These are phyloP conservation scores for Verticillium klebahnii DNA, from an alignment of 2,329 filamentous ascomycete genomes.

Conservation along the genomic window DNA sequence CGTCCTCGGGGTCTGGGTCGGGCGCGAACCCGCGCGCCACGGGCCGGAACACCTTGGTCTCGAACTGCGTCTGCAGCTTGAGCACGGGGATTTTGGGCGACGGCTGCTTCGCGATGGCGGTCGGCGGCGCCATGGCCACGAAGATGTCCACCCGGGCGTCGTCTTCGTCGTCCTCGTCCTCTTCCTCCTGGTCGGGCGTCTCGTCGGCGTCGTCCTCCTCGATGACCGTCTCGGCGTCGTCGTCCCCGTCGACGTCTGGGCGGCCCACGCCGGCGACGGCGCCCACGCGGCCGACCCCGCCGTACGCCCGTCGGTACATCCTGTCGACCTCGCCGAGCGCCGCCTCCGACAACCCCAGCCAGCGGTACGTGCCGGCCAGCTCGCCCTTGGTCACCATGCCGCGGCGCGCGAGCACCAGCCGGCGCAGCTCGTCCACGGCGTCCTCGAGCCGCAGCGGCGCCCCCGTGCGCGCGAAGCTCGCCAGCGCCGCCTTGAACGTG, in stretches of 20 bases:
- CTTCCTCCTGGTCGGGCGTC: conserved; percentile 2
- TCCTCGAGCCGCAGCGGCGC: conserved; percentile 47
- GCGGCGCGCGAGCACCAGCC: conserved; percentile 51
- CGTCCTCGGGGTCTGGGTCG: conserved; percentile 17
- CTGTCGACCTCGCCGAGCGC: conserved; percentile 50
- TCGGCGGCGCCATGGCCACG: conserved; percentile 4
- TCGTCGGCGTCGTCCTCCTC: neutral
- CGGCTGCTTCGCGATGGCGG: conserved; percentile 10
- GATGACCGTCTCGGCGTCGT: conserved; percentile 7
- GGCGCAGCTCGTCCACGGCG: conserved; percentile 58
- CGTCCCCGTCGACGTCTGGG: conserved; percentile 2
- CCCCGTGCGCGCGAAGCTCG: conserved; percentile 46
- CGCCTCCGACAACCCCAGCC: conserved; percentile 45
- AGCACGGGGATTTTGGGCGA: conserved; percentile 22
- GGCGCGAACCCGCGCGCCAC: neutral
- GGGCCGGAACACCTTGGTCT: conserved; percentile 7
- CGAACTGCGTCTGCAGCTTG: conserved; percentile 41
- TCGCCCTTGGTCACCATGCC: conserved; percentile 44
- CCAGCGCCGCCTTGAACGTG: conserved; percentile 58
- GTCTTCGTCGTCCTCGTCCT: conserved; percentile 4
- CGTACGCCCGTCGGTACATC: conserved; percentile 54
- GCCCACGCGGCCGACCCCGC: conserved; percentile 38
- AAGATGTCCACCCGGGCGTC: conserved; percentile 6
- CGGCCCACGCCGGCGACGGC: conserved; percentile 39
- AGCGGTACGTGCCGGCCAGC: conserved; percentile 51